phyloP scores from a whole-genome alignment of 352 stramenopile genomes.

The Elongisporangium anandrum region DNA sequence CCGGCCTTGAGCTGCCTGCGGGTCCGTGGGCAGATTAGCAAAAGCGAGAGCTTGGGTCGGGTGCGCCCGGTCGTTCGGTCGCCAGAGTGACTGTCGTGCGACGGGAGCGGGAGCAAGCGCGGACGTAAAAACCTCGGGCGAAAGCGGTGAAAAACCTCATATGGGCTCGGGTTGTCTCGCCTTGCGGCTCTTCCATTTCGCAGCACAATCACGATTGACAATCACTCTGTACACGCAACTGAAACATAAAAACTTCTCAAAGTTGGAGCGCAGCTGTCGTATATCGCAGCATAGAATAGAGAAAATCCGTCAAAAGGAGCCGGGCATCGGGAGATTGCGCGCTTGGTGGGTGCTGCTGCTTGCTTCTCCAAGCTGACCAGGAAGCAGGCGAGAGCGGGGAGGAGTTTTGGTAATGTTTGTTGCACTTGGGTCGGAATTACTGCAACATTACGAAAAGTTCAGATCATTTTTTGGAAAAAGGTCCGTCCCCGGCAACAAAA shows the following conservation, averaged over 20 bases:
- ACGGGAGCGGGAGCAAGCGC: background rate
- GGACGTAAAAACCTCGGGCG: background rate
- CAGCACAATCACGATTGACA: background rate
- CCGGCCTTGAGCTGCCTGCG: background rate
- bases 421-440: background rate
- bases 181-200: background rate
- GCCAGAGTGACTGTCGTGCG: background rate
- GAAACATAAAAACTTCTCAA: conserved; percentile 1
- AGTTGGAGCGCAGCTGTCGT: background rate
- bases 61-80: background rate
- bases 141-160: background rate
- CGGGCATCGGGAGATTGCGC: background rate
- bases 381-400: background rate
- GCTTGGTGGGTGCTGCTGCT: background rate
- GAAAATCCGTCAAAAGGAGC: background rate
- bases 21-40: background rate
- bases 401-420: background rate
- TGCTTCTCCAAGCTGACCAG: background rate
- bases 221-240: background rate
- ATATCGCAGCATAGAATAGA: background rate
- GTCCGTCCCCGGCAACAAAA: background rate
- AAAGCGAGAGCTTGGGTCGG: background rate
- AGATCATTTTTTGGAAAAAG: background rate
- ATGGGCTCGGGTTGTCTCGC: background rate
- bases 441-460: background rate